These are phyloP conservation scores for Penicillium sp. DNA, from an alignment of 2,329 filamentous ascomycete species.

Conservation along the genomic window DNA sequence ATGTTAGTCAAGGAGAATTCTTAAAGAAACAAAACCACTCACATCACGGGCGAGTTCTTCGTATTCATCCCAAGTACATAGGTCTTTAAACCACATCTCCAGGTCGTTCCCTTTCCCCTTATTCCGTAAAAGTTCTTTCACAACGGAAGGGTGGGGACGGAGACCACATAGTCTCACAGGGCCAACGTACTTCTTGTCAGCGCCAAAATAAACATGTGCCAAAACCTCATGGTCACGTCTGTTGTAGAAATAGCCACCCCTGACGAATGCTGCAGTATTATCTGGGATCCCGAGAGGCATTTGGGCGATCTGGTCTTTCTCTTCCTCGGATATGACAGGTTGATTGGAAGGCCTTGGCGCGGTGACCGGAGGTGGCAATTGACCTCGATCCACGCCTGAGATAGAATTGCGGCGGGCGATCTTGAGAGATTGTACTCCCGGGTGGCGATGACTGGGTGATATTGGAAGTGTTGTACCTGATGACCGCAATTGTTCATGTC, in stretches of 20 bases:
- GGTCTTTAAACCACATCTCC: constrained; percentile 35
- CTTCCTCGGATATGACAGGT: neutral
- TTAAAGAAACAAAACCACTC: neutral
- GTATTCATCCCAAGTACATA: neutral
- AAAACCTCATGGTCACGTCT: constrained; percentile 25
- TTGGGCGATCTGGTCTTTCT: constrained; percentile 3
- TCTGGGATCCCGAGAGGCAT: constrained; percentile 6
- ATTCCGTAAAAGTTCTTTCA: constrained; percentile 15
- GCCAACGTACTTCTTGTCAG: constrained; percentile 29
- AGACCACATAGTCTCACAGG: constrained; percentile 31
- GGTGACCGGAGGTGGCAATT: neutral
- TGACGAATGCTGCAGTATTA: neutral
- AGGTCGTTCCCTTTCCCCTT: constrained; percentile 6
- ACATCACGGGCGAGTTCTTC: neutral
- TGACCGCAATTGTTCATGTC: neutral
- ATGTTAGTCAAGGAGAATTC: neutral
- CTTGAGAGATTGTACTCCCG: neutral
- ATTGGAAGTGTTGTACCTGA: neutral
- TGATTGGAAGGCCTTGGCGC: neutral
- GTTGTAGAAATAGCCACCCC: constrained; percentile 19
- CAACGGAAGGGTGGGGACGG: neutral
- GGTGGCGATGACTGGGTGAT: neutral
- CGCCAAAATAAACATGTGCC: constrained; percentile 31
- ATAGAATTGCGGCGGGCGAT: neutral
- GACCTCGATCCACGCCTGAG: neutral